Conservation (phyloP, 2,329 filamentous ascomycete genomes). For the Furcasterigmium furcatum region DNA sequence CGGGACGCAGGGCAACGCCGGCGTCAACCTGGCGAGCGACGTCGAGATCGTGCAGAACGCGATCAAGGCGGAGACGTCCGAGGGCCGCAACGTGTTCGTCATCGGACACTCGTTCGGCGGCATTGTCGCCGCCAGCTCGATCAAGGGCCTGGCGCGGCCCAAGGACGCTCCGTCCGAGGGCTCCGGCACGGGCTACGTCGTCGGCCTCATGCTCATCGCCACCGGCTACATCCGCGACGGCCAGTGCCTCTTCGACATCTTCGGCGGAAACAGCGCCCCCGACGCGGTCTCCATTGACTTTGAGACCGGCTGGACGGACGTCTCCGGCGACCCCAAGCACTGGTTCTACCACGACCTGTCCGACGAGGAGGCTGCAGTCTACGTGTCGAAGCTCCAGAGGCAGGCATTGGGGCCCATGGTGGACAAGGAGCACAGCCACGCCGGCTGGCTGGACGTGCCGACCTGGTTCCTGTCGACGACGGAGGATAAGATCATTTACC, state of each 20-base stretch:
- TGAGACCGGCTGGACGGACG: slow-evolving; percentile 35
- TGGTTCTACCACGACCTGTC: slow-evolving; percentile 50
- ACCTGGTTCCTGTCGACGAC: not conserved
- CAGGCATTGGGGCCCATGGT: slow-evolving; percentile 41
- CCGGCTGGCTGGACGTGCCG: not conserved
- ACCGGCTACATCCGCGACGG: slow-evolving; percentile 33
- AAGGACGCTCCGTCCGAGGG: slow-evolving; percentile 1
- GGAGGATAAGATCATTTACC: not conserved
- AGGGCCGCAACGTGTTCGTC: slow-evolving; percentile 40
- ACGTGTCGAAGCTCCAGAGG: slow-evolving; percentile 33
- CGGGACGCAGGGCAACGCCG: slow-evolving; percentile 27
- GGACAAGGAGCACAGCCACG: slow-evolving; percentile 15
- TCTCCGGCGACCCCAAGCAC: slow-evolving; percentile 31
- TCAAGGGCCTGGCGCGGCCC: slow-evolving; percentile 34
- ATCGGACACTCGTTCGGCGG: slow-evolving; percentile 47
- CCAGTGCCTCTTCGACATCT: slow-evolving; percentile 21
- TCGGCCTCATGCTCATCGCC: slow-evolving; percentile 40
- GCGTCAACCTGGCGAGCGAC: slow-evolving; percentile 36
- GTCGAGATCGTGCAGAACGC: slow-evolving; percentile 31
- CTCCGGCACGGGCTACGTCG: slow-evolving; percentile 27
- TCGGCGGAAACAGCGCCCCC: slow-evolving; percentile 33
- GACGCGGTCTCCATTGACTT: slow-evolving; percentile 20
- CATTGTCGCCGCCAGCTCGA: slow-evolving; percentile 38
- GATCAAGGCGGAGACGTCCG: slow-evolving; percentile 28
- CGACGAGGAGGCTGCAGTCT: slow-evolving; percentile 34